These are phyloP conservation scores for Reutealis trisperma DNA, from an alignment of 345 rosid genomes.

Conservation along the genomic window DNA sequence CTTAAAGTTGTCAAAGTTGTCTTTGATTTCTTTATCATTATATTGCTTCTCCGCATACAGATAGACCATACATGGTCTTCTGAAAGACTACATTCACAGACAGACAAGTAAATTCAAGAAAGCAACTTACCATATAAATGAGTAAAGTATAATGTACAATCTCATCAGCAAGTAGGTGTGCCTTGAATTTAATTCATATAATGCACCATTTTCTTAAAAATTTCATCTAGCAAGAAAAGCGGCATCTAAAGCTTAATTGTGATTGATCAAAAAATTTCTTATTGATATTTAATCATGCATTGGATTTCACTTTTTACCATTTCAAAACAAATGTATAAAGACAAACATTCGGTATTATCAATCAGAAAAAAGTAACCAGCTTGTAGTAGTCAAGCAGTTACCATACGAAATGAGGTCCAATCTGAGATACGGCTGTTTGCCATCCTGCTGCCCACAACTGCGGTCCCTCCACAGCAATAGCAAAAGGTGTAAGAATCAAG, in stretches of 20 bases:
- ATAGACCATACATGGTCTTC: too few relatives aligned
- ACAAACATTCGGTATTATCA: neutral
- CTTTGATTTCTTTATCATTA: too few relatives aligned
- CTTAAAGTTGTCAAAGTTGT: too few relatives aligned
- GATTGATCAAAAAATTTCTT: neutral
- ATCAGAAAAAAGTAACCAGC: neutral
- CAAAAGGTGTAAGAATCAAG: constrained; percentile 87
- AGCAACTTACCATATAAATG: neutral
- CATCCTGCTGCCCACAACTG: constrained; percentile 93
- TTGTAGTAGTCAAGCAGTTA: constrained; percentile 34
- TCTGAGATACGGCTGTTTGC: constrained; percentile 66
- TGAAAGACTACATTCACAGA: too few relatives aligned
- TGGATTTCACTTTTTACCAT: neutral
- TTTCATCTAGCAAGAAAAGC: neutral
- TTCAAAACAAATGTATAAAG: neutral
- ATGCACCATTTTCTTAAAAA: neutral
- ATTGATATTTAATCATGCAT: neutral
- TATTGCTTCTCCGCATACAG: too few relatives aligned
- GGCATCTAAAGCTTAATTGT: neutral
- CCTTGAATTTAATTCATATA: too few relatives aligned
- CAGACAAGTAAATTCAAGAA: neutral
- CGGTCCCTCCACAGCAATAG: constrained; percentile 92
- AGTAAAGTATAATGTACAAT: neutral
- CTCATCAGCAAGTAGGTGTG: neutral
- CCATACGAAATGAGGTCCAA: constrained; percentile 87